Percentiles rank a stretch among this genome's conserved stretches.
Conservation (phyloP, 352 stramenopile genomes). For the Phytophthora rubi region DNA sequence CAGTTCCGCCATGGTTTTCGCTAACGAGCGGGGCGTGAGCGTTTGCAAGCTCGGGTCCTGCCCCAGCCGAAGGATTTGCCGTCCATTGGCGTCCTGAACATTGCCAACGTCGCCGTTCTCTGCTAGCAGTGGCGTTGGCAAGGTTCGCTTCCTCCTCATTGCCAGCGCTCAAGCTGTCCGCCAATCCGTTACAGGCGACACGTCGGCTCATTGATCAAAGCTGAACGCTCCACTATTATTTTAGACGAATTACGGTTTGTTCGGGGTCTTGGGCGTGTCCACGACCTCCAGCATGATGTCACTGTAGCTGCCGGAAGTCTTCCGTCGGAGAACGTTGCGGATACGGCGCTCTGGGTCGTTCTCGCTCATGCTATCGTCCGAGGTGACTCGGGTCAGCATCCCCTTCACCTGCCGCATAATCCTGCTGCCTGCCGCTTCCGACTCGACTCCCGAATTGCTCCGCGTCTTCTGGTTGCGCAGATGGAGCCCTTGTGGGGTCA, state of each 20-base stretch:
- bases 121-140: slow-evolving; percentile 12
- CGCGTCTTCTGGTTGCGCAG: slow-evolving; percentile 58
- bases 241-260: slow-evolving; percentile 38
- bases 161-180: slow-evolving; percentile 8
- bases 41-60: slow-evolving; percentile 49
- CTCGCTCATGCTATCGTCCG: slow-evolving; percentile 55
- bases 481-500: slow-evolving; percentile 69
- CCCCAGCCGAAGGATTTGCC: slow-evolving; percentile 60
- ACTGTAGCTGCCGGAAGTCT: slow-evolving; percentile 84
- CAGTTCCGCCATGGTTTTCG: slow-evolving; percentile 62
- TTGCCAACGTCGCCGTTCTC: slow-evolving; percentile 15
- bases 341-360: slow-evolving; percentile 75
- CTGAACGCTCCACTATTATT: slow-evolving; percentile 37
- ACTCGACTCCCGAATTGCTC: slow-evolving; percentile 61
- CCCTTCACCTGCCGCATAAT: slow-evolving; percentile 55
- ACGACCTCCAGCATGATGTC: slow-evolving; percentile 74
- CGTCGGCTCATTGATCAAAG: slow-evolving; percentile 25
- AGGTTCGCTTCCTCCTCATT: slow-evolving; percentile 32
- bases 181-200: slow-evolving; percentile 25
- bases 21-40: slow-evolving; percentile 63
- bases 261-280: slow-evolving; percentile 64
- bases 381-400: slow-evolving; percentile 43
- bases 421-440: slow-evolving; percentile 45
- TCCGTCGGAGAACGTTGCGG: slow-evolving; percentile 67
- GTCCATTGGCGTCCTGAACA: slow-evolving; percentile 26